Evolutionary conservation across 1,139 yeast genomes (phyloP), one percentile per base, ranked within the genome.

Genomic region (Torulaspora pretoriensis): DNA sequence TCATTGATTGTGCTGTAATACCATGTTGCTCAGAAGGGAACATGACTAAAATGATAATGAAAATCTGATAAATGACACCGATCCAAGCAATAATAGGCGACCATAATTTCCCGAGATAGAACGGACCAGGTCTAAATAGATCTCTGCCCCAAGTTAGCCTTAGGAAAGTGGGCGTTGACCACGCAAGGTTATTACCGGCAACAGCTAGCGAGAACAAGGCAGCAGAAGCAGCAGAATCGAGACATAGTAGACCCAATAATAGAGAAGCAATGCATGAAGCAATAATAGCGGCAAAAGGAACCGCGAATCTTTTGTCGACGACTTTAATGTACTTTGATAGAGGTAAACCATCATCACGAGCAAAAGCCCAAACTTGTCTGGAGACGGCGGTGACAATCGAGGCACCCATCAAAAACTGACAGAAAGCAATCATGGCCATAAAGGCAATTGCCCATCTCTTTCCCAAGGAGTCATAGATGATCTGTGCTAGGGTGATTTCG

Each of bases 401-500:
- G 12, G 78, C 70, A 4, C 87, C 88, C 87, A 83, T 83, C 42
- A 80, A 61, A 64, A 75, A 80, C 61, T 80, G 85, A 42, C 83
- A 81, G 53, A 72, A 65, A 2, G 82, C 78, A 56, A 78, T 77
- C 38, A 80, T 60, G 1, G 77, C 60, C 82, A 80, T 78, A 43
- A 82, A 76, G 0, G 81, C 82, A 49, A 80, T 68, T 2, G 88
- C 81, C 87, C 89, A 83, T 40, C 72, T 69, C 57, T 78, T 78
- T 32, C 92, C 92, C 46, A 83, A 68, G 1, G 82, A 74, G 60
- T 83, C 82, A 57, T 69, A 74, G 48, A 81, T 70, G 42, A 83
- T 72, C 64, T 81, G 88, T 10, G 92, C 88, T 67, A 80, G 70
- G 34, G 80, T 78, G 49, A 74, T 73, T 13, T 81, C 83, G 42